Base-by-base conservation (phyloP, 179 eudicot genomes). In the Patellifolia procumbens region DNA sequence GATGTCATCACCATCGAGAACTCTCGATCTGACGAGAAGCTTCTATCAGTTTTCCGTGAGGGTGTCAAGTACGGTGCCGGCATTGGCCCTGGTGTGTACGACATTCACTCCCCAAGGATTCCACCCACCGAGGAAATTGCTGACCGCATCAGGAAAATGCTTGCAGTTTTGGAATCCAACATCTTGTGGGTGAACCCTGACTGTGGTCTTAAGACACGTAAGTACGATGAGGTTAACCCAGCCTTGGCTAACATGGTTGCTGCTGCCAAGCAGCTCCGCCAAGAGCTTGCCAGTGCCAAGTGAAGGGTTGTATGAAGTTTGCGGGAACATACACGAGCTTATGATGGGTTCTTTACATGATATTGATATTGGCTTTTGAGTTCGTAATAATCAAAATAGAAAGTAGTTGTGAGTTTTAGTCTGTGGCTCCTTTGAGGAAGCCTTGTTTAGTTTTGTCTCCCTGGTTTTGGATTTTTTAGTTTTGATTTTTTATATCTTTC, bases 171-270 rank as follows among this genome's bases (percentile, higher is more conserved):
- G 8, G 98, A 90, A 75, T 86, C 91, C 80, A 90, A 92, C 81
- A 81, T 91, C 67, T 73, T 92, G 85, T 92, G 97, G 97, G 97
- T 92, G 19, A 93, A 93, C 90, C 97, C 98, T 2, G 98, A 94
- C 85, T 94, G 98, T 80, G 98, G 97, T 71, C 98, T 94, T 78
- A 94, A 94, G 94, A 94, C 98, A 66, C 93, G 98, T 72, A 94
- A 94, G 88, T 94, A 94, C 66, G 32, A 70, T 2, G 98, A 94
- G 76, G 98, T 94, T 60, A 87, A 89, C 79, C 96, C 96, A 0
- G 98, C 98, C 53, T 90, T 94, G 43, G 34, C 76, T 13, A 82
- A 82, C 88, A 86, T 91, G 97, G 97, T 91, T 73, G 81, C 93
- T 16, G 98, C 97, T 19, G 98, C 95, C 82, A 91, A 91, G 94